Evolutionary conservation across 148 eudicot genomes (phyloP).

Genomic region (Diospyros lotus): DNA sequence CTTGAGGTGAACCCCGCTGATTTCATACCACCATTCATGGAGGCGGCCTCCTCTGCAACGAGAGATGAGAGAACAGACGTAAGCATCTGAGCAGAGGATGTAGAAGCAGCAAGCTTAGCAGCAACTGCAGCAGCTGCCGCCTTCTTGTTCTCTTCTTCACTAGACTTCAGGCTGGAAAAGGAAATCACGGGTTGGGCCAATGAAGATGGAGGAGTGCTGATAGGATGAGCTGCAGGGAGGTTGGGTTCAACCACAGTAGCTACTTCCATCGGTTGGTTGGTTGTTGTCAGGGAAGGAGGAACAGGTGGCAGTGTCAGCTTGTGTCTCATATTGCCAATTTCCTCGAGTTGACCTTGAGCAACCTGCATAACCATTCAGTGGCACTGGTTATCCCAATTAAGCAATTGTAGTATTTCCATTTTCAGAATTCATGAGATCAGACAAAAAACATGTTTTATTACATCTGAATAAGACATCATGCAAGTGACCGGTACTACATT

Average conservation of each 20-base stretch:
- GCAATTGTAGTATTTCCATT: not conserved
- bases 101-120: constrained; percentile 86
- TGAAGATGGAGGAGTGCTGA: constrained; percentile 22
- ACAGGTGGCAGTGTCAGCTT: constrained; percentile 34
- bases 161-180: constrained; percentile 32
- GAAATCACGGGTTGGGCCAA: constrained; percentile 34
- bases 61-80: constrained; percentile 82
- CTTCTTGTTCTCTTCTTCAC: constrained; percentile 73
- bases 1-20: constrained; percentile 30
- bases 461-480: not conserved
- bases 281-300: constrained; percentile 16
- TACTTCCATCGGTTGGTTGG: constrained; percentile 24
- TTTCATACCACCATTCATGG: constrained; percentile 36
- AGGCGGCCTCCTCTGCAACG: constrained; percentile 89
- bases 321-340: constrained; percentile 41
- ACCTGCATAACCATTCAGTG: constrained; percentile 41
- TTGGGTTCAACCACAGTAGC: constrained; percentile 22
- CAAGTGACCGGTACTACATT: not conserved
- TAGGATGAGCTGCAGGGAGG: constrained; percentile 24
- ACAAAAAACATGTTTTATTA: not conserved
- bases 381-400: constrained; percentile 1
- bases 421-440: not conserved
- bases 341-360: constrained; percentile 51
- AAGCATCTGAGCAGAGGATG: constrained; percentile 92
- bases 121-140: constrained; percentile 94